These are phyloP conservation scores for Salix arbutifolia DNA, from an alignment of 345 rosid species.

Conservation along the genomic window DNA sequence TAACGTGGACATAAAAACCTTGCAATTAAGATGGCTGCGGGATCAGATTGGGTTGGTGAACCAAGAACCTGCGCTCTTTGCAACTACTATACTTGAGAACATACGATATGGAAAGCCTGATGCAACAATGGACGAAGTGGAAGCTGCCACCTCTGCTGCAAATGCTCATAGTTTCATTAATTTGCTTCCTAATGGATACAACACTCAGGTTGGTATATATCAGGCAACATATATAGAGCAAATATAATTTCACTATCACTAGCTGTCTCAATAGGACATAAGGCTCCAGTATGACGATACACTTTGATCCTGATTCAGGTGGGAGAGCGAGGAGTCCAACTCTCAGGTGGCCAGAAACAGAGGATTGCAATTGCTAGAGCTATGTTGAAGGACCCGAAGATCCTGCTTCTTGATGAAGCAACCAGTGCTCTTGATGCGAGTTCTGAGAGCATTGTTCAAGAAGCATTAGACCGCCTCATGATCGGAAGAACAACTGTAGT, in stretches of 20 bases:
- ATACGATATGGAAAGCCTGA: conserved; percentile 87
- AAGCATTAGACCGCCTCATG: conserved; percentile 95
- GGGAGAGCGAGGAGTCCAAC: conserved; percentile 96
- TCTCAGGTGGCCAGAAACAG: conserved; percentile 98
- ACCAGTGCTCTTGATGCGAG: conserved; percentile 98
- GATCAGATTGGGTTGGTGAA: conserved; percentile 94
- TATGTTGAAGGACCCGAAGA: conserved; percentile 89
- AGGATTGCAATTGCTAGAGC: conserved; percentile 99
- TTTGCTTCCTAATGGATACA: conserved; percentile 90
- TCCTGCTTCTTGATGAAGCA: conserved; percentile 96
- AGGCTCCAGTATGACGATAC: neutral
- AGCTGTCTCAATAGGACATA: neutral
- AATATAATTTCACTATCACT: neutral
- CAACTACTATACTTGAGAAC: conserved; percentile 91
- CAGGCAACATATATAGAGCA: neutral
- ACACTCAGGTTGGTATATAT: conserved; percentile 63
- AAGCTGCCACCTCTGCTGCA: conserved; percentile 89
- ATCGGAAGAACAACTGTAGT: conserved; percentile 96
- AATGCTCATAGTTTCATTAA: conserved; percentile 93
- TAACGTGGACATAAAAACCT: conserved; percentile 75
- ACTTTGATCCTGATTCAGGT: conserved; percentile 42
- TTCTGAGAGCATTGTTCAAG: conserved; percentile 98
- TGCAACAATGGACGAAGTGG: conserved; percentile 86
- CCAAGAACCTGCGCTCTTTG: conserved; percentile 98
- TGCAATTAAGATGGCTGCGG: conserved; percentile 82